Percentiles rank a stretch among this genome's conserved stretches.
Conservation (phyloP, 208 protist genomes). For the Porcisia deanei region DNA sequence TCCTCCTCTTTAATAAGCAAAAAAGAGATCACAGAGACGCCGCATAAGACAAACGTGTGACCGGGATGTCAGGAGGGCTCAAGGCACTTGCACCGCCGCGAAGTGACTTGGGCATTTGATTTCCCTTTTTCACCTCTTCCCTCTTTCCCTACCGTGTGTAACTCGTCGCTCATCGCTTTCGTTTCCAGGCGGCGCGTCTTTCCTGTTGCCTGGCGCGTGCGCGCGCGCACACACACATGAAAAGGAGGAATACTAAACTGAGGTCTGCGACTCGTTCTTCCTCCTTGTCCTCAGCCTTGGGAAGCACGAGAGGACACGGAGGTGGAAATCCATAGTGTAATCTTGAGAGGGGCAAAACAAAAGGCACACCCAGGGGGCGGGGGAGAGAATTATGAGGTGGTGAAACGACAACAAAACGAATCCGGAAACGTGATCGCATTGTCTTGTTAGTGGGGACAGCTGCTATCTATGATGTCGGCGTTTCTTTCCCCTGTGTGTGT, state of each 20-base stretch:
- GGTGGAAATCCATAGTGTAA: background rate
- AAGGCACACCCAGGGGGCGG: background rate
- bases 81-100: background rate
- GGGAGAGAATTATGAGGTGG: background rate
- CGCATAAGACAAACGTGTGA: background rate
- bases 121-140: background rate
- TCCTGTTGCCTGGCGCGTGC: background rate
- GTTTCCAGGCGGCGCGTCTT: background rate
- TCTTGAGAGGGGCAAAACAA: background rate
- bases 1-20: background rate
- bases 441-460: background rate
- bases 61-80: background rate
- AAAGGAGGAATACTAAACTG: background rate
- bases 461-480: background rate
- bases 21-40: background rate
- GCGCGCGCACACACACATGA: too few relatives aligned
- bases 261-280: background rate
- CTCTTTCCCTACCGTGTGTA: background rate
- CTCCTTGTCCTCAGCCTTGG: background rate
- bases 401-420: background rate
- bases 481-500: background rate
- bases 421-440: background rate
- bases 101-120: background rate
- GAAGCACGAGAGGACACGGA: too few relatives aligned
- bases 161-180: background rate